A percentile compares a stretch with the other conserved stretches of the same genome.
phyloP scores from a whole-genome alignment of 106 monocot species.

The Posidonia australis region DNA sequence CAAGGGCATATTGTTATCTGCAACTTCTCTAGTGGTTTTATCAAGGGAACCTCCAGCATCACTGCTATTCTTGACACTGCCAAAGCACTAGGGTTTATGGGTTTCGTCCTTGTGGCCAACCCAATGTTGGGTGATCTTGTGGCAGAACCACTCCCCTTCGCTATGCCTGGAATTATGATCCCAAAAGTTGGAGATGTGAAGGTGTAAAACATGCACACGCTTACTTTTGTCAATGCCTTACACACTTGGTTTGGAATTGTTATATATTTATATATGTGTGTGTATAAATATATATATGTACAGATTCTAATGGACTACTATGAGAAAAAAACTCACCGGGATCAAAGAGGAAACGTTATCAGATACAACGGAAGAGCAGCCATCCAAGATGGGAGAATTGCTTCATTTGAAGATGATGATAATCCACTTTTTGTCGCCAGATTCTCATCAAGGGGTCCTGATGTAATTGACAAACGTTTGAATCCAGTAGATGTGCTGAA shows the following conservation, averaged over 20 bases:
- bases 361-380: constrained; percentile 34
- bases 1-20: constrained; percentile 54
- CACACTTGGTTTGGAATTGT: neutral
- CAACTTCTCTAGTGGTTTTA: constrained; percentile 51
- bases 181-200: constrained; percentile 33
- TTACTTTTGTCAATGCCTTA: neutral
- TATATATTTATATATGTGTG: neutral
- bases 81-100: constrained; percentile 33
- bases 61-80: constrained; percentile 40
- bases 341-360: constrained; percentile 9
- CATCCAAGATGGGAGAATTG: constrained; percentile 51
- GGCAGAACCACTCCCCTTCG: constrained; percentile 60
- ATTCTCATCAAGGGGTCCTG: constrained; percentile 74
- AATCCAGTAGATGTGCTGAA: constrained; percentile 60
- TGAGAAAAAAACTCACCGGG: constrained; percentile 30
- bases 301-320: constrained; percentile 59
- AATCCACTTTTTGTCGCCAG: constrained; percentile 29
- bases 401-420: constrained; percentile 22
- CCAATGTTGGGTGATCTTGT: constrained; percentile 49
- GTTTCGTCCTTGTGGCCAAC: constrained; percentile 58
- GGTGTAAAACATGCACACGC: too few relatives aligned
- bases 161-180: constrained; percentile 51
- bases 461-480: constrained; percentile 19
- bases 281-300: too few relatives aligned
- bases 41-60: constrained; percentile 40